Base-by-base conservation (phyloP, 176 grass and related monocot genomes). In the Poa annua region DNA sequence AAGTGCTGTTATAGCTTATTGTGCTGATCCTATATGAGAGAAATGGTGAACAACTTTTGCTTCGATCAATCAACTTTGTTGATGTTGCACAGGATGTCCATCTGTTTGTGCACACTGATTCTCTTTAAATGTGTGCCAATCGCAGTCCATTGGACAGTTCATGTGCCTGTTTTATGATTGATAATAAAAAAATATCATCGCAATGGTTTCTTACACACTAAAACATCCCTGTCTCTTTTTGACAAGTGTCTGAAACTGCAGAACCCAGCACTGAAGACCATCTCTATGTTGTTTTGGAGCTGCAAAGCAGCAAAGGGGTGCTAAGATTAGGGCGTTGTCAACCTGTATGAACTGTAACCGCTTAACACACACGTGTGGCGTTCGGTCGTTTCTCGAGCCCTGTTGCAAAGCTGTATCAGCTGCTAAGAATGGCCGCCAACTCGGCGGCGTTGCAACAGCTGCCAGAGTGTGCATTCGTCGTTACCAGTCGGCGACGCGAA, bases 401-500 rank as follows among this genome's bases (percentile, higher is more conserved):
- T 38, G 21, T 14, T 61, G 11, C 6, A 22, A 13, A 59, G 21
- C 55, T 59, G 54, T 22, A 57, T 22, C 55, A 47, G 5, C 50
- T 19, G 4, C 50, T 11, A 8, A 44, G 11, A 44, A 44, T 44
- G 9, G 42, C 51, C 19, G 33, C 65, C 48, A 81, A 41, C 47
- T 53, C 38, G 11, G 47, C 61, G 41, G 12, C 16, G 36, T 45
- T 77, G 83, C 74, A 70, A 78, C 83, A 48, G 74, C 83, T 34
- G 51, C 74, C 61, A 47, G 73, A 2, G 59, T 29, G 59, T 62
- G 59, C 56, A 60, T 60, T 60, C 22, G 11, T 24, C n/a, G 44
- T 45, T 48, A 48, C 47, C 12, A 50, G 48, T 50, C 48, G 48
- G 16, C 0, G 48, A 50, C 48, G 48, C 48, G 14, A 50, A 63